These are phyloP conservation scores for Stylonectria norvegica DNA, from an alignment of 2,329 filamentous ascomycete species.

Conservation along the genomic window DNA sequence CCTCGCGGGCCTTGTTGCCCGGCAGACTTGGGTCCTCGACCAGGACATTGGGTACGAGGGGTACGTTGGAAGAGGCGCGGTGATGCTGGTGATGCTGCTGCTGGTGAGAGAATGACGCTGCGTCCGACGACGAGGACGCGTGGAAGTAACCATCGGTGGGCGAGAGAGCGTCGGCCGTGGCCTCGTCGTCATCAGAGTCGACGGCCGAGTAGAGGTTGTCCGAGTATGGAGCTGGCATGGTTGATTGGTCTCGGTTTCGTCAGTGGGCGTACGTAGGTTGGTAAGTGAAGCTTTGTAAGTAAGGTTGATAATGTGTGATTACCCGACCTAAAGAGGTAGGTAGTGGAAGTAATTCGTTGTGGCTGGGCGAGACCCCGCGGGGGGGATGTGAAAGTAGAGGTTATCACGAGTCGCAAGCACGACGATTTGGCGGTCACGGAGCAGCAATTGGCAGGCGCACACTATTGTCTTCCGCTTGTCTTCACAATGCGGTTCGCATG, in stretches of 20 bases:
- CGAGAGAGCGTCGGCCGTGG: slow-evolving; percentile 40
- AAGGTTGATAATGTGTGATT: slow-evolving; percentile 10
- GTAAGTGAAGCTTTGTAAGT: too few relatives aligned
- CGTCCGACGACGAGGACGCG: slow-evolving; percentile 32
- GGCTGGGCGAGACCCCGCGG: too few relatives aligned
- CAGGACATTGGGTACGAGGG: slow-evolving; percentile 46
- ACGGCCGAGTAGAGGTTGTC: slow-evolving; percentile 46
- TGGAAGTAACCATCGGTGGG: slow-evolving; percentile 53
- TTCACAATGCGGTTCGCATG: too few relatives aligned
- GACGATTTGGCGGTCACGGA: too few relatives aligned
- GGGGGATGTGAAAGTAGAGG: too few relatives aligned
- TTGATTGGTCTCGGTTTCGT: slow-evolving; percentile 16
- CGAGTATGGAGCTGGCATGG: slow-evolving; percentile 46
- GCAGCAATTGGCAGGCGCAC: too few relatives aligned
- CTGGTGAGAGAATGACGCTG: slow-evolving; percentile 20
- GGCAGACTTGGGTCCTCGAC: slow-evolving; percentile 47
- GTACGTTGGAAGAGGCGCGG: slow-evolving; percentile 35
- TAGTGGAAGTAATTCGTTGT: too few relatives aligned
- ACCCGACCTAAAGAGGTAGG: too few relatives aligned
- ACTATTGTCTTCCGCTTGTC: too few relatives aligned
- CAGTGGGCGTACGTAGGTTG: too few relatives aligned
- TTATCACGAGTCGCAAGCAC: too few relatives aligned
- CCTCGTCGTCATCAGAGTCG: slow-evolving; percentile 39
- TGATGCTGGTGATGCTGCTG: slow-evolving; percentile 21
- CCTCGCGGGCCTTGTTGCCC: slow-evolving; percentile 44